phyloP scores from a whole-genome alignment of 768 basidiomycete genomes.

The Termitomyces bulborhizus region DNA sequence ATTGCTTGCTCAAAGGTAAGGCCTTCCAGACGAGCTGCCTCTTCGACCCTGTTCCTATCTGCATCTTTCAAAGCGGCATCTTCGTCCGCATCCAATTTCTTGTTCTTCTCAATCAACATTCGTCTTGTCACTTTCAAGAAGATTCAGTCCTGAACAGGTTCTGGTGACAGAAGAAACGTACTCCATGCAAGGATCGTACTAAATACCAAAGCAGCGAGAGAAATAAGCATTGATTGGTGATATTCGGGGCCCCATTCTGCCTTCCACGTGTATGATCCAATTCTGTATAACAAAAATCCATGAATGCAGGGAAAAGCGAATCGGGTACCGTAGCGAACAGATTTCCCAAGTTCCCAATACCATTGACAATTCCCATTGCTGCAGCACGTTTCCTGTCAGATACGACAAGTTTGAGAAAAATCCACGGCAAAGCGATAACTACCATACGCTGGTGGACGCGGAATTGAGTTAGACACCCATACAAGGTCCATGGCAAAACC shows the following conservation, averaged over 20 bases:
- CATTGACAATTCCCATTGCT: slow-evolving; percentile 60
- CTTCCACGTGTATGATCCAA: slow-evolving; percentile 60
- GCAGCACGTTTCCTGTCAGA: slow-evolving; percentile 38
- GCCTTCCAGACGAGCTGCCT: slow-evolving; percentile 54
- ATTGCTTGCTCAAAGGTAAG: slow-evolving; percentile 56
- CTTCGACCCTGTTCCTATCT: slow-evolving; percentile 43
- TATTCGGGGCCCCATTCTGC: slow-evolving; percentile 56
- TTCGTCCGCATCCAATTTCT: slow-evolving; percentile 43
- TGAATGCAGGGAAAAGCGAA: neutral
- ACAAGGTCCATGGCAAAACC: slow-evolving; percentile 45
- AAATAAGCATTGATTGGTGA: slow-evolving; percentile 56
- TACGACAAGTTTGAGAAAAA: neutral
- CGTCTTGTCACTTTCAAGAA: slow-evolving; percentile 29
- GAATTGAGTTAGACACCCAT: slow-evolving; percentile 58
- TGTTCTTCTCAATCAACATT: slow-evolving; percentile 48
- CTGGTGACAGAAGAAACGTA: slow-evolving; percentile 10
- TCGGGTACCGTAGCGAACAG: slow-evolving; percentile 30
- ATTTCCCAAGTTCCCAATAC: slow-evolving; percentile 48
- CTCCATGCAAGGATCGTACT: slow-evolving; percentile 26
- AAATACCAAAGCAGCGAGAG: slow-evolving; percentile 27
- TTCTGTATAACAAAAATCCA: slow-evolving; percentile 24
- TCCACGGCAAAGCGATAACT: neutral
- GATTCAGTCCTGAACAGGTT: neutral
- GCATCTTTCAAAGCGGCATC: slow-evolving; percentile 35
- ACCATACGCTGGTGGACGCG: slow-evolving; percentile 51